phyloP scores from a whole-genome alignment of 2,329 filamentous ascomycete genomes.

The Paraphoma sp. region DNA sequence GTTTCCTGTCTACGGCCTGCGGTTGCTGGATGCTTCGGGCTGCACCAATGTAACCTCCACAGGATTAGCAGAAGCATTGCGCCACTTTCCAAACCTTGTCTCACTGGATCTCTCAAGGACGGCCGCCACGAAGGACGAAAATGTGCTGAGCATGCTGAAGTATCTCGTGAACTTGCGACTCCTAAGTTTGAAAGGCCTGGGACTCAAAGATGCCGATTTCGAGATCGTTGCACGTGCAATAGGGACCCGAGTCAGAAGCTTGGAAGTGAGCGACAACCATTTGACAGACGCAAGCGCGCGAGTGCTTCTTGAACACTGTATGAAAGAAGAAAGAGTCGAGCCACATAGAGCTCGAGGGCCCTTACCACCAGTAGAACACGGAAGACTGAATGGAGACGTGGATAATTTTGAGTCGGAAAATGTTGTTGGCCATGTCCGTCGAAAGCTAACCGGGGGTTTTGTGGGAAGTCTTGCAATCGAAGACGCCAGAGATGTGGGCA shows the following conservation, averaged over 20 bases:
- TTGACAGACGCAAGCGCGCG: slow-evolving; percentile 63
- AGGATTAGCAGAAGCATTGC: slow-evolving; percentile 59
- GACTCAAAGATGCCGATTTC: slow-evolving; percentile 61
- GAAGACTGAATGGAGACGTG: slow-evolving; percentile 44
- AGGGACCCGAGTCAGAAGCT: slow-evolving; percentile 58
- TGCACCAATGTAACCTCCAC: slow-evolving; percentile 65
- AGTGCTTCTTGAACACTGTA: slow-evolving; percentile 59
- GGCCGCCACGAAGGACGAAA: slow-evolving; percentile 55
- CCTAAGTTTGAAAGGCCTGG: slow-evolving; percentile 62
- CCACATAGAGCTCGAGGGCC: slow-evolving; percentile 16
- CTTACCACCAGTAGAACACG: slow-evolving; percentile 29
- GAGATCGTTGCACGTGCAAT: slow-evolving; percentile 61
- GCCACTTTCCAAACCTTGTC: slow-evolving; percentile 60
- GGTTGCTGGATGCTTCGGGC: slow-evolving; percentile 62
- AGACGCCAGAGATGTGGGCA: slow-evolving; percentile 60
- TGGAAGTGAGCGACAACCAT: slow-evolving; percentile 64
- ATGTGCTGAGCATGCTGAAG: slow-evolving; percentile 56
- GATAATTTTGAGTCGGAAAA: slow-evolving; percentile 49
- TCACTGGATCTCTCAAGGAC: slow-evolving; percentile 67
- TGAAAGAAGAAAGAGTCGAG: slow-evolving; percentile 40
- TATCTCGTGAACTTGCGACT: slow-evolving; percentile 61
- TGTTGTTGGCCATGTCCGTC: slow-evolving; percentile 60
- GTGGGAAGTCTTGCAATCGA: slow-evolving; percentile 63
- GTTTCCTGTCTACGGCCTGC: slow-evolving; percentile 55
- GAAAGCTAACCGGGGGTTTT: slow-evolving; percentile 47